Evolutionary conservation across 2,329 filamentous ascomycete genomes (phyloP).

Genomic region (Pseudogymnoascus sp.): DNA sequence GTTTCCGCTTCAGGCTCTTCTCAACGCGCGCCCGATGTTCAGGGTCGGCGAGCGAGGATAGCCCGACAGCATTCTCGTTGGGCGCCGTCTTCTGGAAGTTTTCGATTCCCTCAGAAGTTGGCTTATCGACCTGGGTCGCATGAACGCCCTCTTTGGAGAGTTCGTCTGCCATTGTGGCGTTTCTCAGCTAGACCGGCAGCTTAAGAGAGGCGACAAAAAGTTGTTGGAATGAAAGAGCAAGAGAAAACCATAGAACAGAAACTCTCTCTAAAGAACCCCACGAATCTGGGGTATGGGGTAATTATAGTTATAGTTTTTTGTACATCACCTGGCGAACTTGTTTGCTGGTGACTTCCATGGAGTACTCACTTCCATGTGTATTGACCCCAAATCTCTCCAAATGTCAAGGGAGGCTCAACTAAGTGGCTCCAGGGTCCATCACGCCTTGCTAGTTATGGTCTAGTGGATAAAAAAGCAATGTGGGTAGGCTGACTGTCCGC

Average conservation of each 20-base stretch:
- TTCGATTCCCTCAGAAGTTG: neutral
- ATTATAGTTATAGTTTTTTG: constrained; percentile 7
- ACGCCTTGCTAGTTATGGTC: neutral
- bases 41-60: constrained; percentile 24
- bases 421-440: neutral
- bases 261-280: neutral
- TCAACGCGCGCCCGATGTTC: constrained; percentile 50
- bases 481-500: neutral
- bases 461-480: neutral
- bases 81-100: neutral
- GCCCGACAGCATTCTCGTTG: neutral
- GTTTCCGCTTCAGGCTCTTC: constrained; percentile 55
- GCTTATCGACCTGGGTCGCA: neutral
- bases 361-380: neutral
- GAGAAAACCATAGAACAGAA: neutral
- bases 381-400: neutral
- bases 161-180: neutral
- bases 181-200: neutral
- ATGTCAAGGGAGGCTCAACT: neutral
- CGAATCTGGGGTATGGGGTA: constrained; percentile 9
- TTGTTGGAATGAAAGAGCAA: neutral
- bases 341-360: neutral
- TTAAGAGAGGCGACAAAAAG: neutral
- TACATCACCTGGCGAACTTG: neutral
- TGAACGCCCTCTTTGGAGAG: neutral